Conservation (phyloP, 2,329 filamentous ascomycete species). For the Diaporthe ampelina region DNA sequence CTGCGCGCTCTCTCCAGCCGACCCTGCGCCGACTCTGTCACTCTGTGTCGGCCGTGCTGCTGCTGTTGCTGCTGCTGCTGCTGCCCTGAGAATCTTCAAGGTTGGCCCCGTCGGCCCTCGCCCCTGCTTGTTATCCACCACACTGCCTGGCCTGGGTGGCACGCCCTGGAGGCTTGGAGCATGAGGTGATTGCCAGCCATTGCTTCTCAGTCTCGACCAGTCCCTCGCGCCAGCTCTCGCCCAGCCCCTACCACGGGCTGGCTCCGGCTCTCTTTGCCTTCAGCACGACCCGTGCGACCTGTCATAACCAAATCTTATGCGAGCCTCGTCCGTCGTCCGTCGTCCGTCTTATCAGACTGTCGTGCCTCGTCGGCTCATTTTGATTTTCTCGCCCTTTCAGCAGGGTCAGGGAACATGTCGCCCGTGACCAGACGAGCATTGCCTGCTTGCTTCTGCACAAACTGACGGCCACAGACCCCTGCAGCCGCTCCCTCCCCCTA, state of each 20-base stretch:
- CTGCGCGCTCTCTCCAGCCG: neutral
- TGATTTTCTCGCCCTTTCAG: conserved; percentile 12
- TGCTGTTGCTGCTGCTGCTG: too few relatives aligned
- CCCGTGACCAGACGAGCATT: conserved; percentile 11
- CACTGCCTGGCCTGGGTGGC: neutral
- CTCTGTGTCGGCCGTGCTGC: too few relatives aligned
- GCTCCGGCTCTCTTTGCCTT: conserved; percentile 11
- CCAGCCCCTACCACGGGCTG: conserved; percentile 7
- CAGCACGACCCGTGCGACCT: conserved; percentile 22
- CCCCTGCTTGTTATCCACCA: neutral
- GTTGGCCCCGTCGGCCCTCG: conserved; percentile 6
- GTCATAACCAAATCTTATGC: conserved; percentile 30
- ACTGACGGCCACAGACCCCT: neutral
- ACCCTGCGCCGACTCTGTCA: neutral
- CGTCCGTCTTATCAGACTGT: neutral
- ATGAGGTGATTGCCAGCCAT: conserved; percentile 2
- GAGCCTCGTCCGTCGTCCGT: neutral
- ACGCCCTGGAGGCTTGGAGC: neutral
- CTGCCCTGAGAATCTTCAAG: neutral
- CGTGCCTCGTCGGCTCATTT: conserved; percentile 1
- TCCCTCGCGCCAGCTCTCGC: neutral
- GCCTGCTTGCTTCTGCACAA: conserved; percentile 19
- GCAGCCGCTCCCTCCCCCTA: neutral
- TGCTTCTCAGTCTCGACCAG: conserved; percentile 22
- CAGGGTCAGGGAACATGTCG: conserved; percentile 18